Evolutionary conservation across 208 protist genomes (phyloP).

Genomic region (Leishmania major): DNA sequence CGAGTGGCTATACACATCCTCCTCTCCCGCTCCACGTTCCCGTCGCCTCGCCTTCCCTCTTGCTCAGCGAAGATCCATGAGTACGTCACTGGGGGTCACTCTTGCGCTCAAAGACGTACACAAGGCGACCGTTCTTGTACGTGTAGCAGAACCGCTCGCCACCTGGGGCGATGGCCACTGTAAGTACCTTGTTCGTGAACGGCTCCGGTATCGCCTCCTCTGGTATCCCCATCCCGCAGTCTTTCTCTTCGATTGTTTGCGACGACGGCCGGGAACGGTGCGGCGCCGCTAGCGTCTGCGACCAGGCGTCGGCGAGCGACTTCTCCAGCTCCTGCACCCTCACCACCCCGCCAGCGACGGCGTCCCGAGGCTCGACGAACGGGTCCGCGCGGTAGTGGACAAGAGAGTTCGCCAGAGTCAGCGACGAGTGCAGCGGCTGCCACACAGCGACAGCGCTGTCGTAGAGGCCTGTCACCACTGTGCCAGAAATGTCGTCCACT

Average conservation of each 20-base stretch:
- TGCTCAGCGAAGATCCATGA: not conserved
- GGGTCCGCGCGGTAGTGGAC: conserved; percentile 79
- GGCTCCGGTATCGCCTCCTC: conserved; percentile 60
- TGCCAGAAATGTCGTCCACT: conserved; percentile 75
- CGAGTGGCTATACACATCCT: not conserved
- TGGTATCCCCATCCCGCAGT: conserved; percentile 2
- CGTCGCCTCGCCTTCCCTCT: not conserved
- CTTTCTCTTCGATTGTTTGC: conserved; percentile 8
- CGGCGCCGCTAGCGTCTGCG: conserved; percentile 12
- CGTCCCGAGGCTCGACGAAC: conserved; percentile 29
- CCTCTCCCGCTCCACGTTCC: not conserved
- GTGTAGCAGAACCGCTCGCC: conserved; percentile 82
- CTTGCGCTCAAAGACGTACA: conserved; percentile 81
- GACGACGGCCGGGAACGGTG: not conserved
- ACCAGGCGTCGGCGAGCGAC: conserved; percentile 51
- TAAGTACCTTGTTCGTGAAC: conserved; percentile 79
- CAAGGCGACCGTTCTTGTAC: conserved; percentile 66
- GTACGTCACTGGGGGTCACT: conserved; percentile 6
- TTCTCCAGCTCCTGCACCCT: conserved; percentile 52
- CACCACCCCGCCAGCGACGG: conserved; percentile 29
- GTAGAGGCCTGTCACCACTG: conserved; percentile 86
- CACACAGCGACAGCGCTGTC: conserved; percentile 85
- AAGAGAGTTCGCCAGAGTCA: conserved; percentile 33
- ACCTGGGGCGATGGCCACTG: conserved; percentile 74
- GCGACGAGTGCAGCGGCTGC: conserved; percentile 63